Conservation (phyloP, 139 green algal species). For the Desmodesmus armatus region DNA sequence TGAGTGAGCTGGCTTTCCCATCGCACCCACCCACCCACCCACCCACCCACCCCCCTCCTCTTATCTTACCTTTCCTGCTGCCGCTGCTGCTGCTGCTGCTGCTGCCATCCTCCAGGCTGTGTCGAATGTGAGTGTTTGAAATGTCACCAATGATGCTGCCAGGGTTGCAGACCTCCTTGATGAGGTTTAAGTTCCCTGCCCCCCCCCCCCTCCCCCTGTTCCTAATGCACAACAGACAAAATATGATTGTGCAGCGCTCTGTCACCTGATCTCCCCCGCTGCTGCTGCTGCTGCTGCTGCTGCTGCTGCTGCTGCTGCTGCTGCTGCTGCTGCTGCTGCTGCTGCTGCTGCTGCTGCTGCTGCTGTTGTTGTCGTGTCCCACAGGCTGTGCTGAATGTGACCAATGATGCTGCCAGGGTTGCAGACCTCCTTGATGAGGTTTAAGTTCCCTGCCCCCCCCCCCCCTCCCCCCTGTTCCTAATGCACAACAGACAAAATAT, state of each 20-base stretch:
- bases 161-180: slow-evolving; percentile 13
- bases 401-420: not conserved
- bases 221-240: not conserved
- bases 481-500: not conserved
- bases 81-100: too few species aligned
- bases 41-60: too few species aligned
- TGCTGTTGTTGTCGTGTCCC: not conserved
- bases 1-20: too few species aligned
- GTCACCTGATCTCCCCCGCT: too few species aligned
- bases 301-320: too few species aligned
- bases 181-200: not conserved
- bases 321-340: not conserved
- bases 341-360: too few species aligned
- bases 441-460: not conserved
- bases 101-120: not conserved
- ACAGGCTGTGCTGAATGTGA: slow-evolving; percentile 4
- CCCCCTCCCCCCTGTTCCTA: not conserved
- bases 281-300: too few species aligned
- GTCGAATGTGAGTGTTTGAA: not conserved
- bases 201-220: not conserved
- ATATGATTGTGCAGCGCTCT: not conserved
- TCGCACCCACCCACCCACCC: too few species aligned
- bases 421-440: not conserved
- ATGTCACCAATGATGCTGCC: not conserved
- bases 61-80: not conserved